phyloP scores from a whole-genome alignment of 305 asterid genomes.

The Fraxinus platypoda region DNA sequence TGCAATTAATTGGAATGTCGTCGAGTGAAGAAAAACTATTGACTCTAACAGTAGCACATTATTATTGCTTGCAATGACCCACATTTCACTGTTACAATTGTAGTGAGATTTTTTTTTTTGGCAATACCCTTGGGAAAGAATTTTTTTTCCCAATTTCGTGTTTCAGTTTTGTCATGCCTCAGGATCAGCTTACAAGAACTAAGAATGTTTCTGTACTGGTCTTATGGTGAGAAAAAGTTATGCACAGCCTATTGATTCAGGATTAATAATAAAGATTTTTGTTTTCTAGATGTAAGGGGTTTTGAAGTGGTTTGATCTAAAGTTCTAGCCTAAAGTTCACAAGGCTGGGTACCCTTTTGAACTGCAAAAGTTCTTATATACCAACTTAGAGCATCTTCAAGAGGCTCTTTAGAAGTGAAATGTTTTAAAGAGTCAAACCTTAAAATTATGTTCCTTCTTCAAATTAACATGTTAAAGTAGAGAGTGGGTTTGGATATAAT shows the following conservation, averaged over 20 bases:
- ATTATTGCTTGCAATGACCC: not conserved
- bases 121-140: not conserved
- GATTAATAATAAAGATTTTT: not conserved
- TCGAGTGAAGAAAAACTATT: not conserved
- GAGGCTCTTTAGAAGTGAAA: not conserved
- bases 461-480: not conserved
- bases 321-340: not conserved
- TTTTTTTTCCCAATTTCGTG: not conserved
- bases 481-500: not conserved
- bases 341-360: not conserved
- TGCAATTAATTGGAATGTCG: slow-evolving; percentile 13
- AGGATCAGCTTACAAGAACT: slow-evolving; percentile 2
- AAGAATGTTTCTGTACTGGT: slow-evolving; percentile 13
- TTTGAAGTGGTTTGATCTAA: slow-evolving; percentile 17
- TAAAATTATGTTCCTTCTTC: not conserved
- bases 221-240: not conserved
- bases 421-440: not conserved
- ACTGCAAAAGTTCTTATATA: not conserved
- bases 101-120: not conserved
- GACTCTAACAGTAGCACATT: not conserved
- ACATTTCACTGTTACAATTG: slow-evolving; percentile 1
- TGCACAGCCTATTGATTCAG: not conserved
- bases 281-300: not conserved
- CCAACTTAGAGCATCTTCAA: not conserved
- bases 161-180: slow-evolving; percentile 4